These are phyloP conservation scores for Monascus ruber DNA, from an alignment of 2,329 filamentous ascomycete genomes.

Conservation along the genomic window DNA sequence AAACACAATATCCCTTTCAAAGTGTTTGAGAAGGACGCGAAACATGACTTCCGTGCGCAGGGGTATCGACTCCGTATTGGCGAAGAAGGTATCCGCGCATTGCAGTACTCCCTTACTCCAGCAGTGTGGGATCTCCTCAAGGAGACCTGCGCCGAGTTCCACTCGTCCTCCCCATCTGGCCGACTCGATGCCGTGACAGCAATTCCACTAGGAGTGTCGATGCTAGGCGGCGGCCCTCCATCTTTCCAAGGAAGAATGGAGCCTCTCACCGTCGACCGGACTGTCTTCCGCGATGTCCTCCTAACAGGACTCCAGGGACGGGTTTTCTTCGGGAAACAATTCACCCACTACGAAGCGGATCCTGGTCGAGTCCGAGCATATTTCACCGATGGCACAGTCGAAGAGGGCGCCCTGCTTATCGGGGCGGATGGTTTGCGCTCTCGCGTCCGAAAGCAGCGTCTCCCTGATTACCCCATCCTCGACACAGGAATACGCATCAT, in stretches of 20 bases:
- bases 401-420: conserved; percentile 23
- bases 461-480: conserved; percentile 23
- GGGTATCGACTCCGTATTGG: conserved; percentile 28
- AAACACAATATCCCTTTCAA: conserved; percentile 23
- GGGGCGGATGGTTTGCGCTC: conserved; percentile 31
- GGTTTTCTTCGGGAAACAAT: conserved; percentile 21
- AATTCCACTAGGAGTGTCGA: not conserved
- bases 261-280: conserved; percentile 21
- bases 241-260: conserved; percentile 7
- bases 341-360: conserved; percentile 11
- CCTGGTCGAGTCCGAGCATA: conserved; percentile 10
- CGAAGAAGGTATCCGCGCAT: conserved; percentile 11
- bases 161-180: conserved; percentile 1
- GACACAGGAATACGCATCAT: conserved; percentile 29
- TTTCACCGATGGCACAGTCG: conserved; percentile 24
- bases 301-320: conserved; percentile 17
- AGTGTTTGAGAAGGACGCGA: conserved; percentile 25
- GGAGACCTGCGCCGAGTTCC: conserved; percentile 8
- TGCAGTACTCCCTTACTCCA: conserved; percentile 4
- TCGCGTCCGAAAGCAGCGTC: conserved; percentile 24
- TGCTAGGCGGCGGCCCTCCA: conserved; percentile 5
- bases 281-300: conserved; percentile 22
- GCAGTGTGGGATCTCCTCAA: conserved; percentile 10
- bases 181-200: conserved; percentile 6
- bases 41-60: conserved; percentile 19